A percentile compares a stretch with the other conserved stretches of the same genome.
These are phyloP conservation scores for Aquanectria penicillioides DNA, from an alignment of 2,329 filamentous ascomycete genomes.

Conservation along the genomic window DNA sequence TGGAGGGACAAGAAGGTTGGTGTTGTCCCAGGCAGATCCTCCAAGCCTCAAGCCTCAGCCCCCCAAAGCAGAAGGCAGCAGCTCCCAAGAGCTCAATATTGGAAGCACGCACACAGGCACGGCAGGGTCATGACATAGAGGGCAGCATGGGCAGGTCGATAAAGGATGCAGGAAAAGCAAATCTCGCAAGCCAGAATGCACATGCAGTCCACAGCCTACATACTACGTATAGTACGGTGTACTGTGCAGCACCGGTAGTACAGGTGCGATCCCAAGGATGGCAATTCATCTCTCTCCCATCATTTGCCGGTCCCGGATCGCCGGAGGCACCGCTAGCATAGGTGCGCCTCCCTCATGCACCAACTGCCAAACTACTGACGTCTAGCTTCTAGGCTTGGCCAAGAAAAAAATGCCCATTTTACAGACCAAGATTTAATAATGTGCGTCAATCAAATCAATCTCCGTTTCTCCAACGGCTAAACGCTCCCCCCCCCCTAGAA, in stretches of 20 bases:
- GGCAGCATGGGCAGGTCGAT: no score
- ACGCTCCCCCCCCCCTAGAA: background rate
- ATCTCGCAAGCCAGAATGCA: no score
- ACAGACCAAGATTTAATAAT: slow-evolving; percentile 13
- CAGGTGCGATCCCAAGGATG: no score
- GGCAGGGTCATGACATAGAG: no score
- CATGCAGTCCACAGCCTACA: no score
- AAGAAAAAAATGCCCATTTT: slow-evolving; percentile 7
- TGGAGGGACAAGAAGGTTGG: background rate
- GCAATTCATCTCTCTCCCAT: slow-evolving; percentile 5
- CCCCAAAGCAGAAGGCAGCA: no score
- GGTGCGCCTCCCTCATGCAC: slow-evolving; percentile 10
- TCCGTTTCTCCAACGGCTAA: background rate
- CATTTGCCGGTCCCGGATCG: slow-evolving; percentile 15
- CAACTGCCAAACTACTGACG: slow-evolving; percentile 20
- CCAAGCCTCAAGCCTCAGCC: background rate
- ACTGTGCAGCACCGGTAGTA: no score
- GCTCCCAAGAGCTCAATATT: no score
- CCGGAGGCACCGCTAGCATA: slow-evolving; percentile 22
- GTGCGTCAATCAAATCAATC: slow-evolving; percentile 3
- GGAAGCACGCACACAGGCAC: no score
- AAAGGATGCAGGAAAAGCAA: slow-evolving; percentile 3
- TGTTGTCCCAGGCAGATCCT: background rate
- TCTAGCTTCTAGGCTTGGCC: slow-evolving; percentile 8
- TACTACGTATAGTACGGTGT: no score